These are phyloP conservation scores for Dactylonectria macrodidyma DNA, from an alignment of 2,329 filamentous ascomycete species.

Conservation along the genomic window DNA sequence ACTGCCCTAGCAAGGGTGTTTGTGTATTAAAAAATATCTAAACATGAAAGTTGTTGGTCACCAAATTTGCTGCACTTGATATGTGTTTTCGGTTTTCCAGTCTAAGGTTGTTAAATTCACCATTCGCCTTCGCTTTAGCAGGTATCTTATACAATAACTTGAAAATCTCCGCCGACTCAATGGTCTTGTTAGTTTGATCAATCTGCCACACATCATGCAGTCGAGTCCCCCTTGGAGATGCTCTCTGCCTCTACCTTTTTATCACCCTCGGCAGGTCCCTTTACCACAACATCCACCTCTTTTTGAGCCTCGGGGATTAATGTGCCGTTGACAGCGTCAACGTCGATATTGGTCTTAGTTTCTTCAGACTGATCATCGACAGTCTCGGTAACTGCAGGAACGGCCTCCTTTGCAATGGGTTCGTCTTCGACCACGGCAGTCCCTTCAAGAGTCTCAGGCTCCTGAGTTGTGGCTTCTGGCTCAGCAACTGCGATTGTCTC, in stretches of 20 bases:
- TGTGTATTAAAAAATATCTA: slow-evolving; percentile 45
- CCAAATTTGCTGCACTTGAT: slow-evolving; percentile 21
- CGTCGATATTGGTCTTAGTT: slow-evolving; percentile 21
- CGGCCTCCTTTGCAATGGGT: not conserved
- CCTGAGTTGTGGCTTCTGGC: not conserved
- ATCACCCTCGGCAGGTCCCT: slow-evolving; percentile 29
- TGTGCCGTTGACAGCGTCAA: slow-evolving; percentile 27
- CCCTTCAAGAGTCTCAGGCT: not conserved
- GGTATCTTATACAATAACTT: slow-evolving; percentile 50
- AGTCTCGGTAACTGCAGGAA: slow-evolving; percentile 5
- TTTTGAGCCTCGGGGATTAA: slow-evolving; percentile 16
- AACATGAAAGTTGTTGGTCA: slow-evolving; percentile 32
- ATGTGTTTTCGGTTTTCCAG: slow-evolving; percentile 30
- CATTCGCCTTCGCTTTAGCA: slow-evolving; percentile 52
- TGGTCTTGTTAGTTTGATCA: slow-evolving; percentile 37
- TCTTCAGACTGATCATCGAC: slow-evolving; percentile 5
- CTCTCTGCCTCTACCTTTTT: slow-evolving; percentile 33
- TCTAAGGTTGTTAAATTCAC: slow-evolving; percentile 45
- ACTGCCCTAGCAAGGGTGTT: slow-evolving; percentile 35
- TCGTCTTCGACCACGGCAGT: not conserved
- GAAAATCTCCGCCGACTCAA: slow-evolving; percentile 39
- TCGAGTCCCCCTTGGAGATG: slow-evolving; percentile 29
- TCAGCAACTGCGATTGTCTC: not conserved
- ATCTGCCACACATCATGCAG: slow-evolving; percentile 35
- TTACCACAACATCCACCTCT: slow-evolving; percentile 18